These are phyloP conservation scores for Camelina hispida DNA, from an alignment of 345 rosid genomes.

Conservation along the genomic window DNA sequence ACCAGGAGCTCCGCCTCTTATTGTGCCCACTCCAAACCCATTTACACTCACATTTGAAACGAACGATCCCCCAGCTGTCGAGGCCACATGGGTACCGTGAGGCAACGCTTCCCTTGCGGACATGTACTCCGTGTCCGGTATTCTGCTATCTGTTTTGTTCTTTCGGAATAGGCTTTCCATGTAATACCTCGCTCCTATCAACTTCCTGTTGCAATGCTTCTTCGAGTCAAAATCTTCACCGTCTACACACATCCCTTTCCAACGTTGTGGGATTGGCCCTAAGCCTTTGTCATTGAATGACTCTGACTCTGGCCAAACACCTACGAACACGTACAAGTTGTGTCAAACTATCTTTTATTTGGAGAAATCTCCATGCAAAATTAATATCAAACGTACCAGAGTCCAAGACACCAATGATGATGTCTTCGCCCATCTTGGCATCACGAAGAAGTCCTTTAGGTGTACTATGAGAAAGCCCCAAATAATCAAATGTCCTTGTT, in stretches of 20 bases:
- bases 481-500: conserved; percentile 68
- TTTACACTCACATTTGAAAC: conserved; percentile 46
- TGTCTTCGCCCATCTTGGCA: conserved; percentile 67
- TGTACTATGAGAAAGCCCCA: conserved; percentile 52
- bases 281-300: conserved; percentile 30
- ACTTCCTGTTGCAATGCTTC: conserved; percentile 52
- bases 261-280: conserved; percentile 34
- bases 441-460: conserved; percentile 45
- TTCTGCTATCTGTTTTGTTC: conserved; percentile 28
- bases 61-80: conserved; percentile 54
- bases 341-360: not conserved
- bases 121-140: conserved; percentile 42
- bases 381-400: conserved; percentile 46
- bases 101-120: conserved; percentile 55
- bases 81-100: conserved; percentile 67
- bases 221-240: conserved; percentile 29
- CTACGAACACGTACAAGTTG: not conserved
- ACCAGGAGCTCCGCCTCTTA: conserved; percentile 56
- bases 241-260: conserved; percentile 39
- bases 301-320: conserved; percentile 38
- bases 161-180: conserved; percentile 35
- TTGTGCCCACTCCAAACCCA: conserved; percentile 52
- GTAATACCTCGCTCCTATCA: conserved; percentile 61
- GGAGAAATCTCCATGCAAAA: not conserved
- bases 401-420: conserved; percentile 67